These are phyloP conservation scores for Plasmodium fragile DNA, from an alignment of 169 alveolate genomes.

Conservation along the genomic window DNA sequence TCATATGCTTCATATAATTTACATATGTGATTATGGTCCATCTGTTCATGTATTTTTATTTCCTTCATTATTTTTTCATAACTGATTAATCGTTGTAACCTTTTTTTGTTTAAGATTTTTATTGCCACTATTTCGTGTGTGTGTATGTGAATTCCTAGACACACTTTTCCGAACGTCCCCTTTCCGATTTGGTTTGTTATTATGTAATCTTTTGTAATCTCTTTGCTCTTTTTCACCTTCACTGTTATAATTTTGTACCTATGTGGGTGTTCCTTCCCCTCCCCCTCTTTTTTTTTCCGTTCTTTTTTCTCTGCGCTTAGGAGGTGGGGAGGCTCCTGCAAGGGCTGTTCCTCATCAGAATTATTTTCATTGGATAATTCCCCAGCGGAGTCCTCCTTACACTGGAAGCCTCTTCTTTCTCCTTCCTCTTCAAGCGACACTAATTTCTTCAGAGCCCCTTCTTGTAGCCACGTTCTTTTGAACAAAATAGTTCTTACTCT, in stretches of 20 bases:
- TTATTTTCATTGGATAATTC: not conserved
- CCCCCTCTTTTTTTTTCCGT: not conserved
- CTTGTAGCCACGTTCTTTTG: not conserved
- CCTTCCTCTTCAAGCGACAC: not conserved
- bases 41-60: slow-evolving; percentile 80
- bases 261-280: not conserved
- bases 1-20: slow-evolving; percentile 82
- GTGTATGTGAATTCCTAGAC: slow-evolving; percentile 82
- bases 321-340: not conserved
- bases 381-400: not conserved
- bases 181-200: slow-evolving; percentile 81
- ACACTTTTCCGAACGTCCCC: slow-evolving; percentile 86
- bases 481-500: slow-evolving; percentile 2
- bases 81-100: slow-evolving; percentile 59
- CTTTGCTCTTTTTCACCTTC: slow-evolving; percentile 13
- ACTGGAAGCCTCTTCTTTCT: not conserved
- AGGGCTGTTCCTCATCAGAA: not conserved
- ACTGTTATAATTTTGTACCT: slow-evolving; percentile 42
- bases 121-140: slow-evolving; percentile 84
- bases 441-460: not conserved
- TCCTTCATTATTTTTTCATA: slow-evolving; percentile 82
- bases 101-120: slow-evolving; percentile 81
- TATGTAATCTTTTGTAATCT: slow-evolving; percentile 57
- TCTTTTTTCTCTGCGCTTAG: not conserved
- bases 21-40: slow-evolving; percentile 83